phyloP scores from a whole-genome alignment of 805 yeast species.

The Starmerella gropengiesseri region DNA sequence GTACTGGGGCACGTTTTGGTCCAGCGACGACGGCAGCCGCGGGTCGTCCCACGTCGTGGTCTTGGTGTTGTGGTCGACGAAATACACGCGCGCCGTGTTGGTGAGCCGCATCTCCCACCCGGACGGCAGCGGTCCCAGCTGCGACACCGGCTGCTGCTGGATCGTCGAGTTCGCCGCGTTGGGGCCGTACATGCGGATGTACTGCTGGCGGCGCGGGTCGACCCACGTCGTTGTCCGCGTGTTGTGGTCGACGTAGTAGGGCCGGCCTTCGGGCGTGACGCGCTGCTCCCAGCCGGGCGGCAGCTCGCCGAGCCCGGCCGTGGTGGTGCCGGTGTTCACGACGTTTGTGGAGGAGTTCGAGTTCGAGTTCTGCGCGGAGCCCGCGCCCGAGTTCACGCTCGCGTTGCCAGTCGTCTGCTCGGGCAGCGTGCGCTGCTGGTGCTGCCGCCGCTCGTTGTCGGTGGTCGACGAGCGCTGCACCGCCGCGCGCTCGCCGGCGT shows the following conservation, averaged over 20 bases:
- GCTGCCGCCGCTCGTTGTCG: constrained; percentile 83
- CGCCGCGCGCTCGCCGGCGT: constrained; percentile 64
- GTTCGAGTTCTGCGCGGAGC: constrained; percentile 10
- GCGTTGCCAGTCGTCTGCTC: constrained; percentile 40
- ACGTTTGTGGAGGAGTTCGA: constrained; percentile 26
- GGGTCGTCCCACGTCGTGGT: constrained; percentile 99
- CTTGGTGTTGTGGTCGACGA: constrained; percentile 97
- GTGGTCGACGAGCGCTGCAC: constrained; percentile 48
- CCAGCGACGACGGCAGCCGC: constrained; percentile 89
- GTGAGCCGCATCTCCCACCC: constrained; percentile 99
- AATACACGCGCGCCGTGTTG: constrained; percentile 95
- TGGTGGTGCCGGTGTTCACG: constrained; percentile 77
- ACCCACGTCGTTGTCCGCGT: constrained; percentile 99
- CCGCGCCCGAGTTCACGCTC: constrained; percentile 26
- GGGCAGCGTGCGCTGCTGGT: constrained; percentile 81
- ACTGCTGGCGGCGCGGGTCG: constrained; percentile 98
- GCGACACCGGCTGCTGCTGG: constrained; percentile 96
- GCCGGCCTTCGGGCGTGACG: constrained; percentile 94
- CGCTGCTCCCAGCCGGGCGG: constrained; percentile 99
- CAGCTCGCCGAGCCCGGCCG: constrained; percentile 90
- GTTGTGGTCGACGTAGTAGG: constrained; percentile 96
- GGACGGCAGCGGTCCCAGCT: constrained; percentile 92
- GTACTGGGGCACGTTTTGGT: constrained; percentile 97
- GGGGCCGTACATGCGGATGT: constrained; percentile 82
- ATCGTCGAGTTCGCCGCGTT: constrained; percentile 67